Evolutionary conservation across 805 yeast species (phyloP).

Genomic region (Pichia californica): DNA sequence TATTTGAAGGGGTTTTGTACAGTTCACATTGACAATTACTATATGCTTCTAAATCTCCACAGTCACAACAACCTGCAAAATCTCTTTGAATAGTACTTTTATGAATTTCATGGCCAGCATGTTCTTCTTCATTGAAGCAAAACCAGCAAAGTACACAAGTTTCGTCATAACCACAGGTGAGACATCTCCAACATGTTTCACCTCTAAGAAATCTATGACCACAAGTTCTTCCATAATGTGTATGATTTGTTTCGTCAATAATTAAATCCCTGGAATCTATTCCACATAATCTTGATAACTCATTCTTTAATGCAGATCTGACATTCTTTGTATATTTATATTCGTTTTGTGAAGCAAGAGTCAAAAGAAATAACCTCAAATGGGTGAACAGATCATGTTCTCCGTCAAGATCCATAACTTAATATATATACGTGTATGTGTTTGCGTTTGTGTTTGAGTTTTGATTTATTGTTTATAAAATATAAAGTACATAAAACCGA

Average conservation of each 20-base stretch:
- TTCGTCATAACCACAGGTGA: slow-evolving; percentile 72
- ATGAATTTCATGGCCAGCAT: slow-evolving; percentile 65
- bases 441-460: no score
- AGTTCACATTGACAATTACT: slow-evolving; percentile 44
- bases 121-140: slow-evolving; percentile 67
- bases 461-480: no score
- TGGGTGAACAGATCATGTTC: background rate
- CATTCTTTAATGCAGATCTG: background rate
- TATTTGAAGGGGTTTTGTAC: slow-evolving; percentile 14
- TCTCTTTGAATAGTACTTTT: slow-evolving; percentile 57
- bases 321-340: slow-evolving; percentile 12
- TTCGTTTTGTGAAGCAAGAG: slow-evolving; percentile 4
- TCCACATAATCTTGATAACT: slow-evolving; percentile 1
- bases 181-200: slow-evolving; percentile 74
- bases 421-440: no score
- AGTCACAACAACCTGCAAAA: slow-evolving; percentile 77
- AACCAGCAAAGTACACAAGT: slow-evolving; percentile 76
- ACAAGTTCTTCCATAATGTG: slow-evolving; percentile 65
- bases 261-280: slow-evolving; percentile 10
- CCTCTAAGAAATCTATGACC: slow-evolving; percentile 67
- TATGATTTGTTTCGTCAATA: slow-evolving; percentile 21
- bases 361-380: slow-evolving; percentile 6
- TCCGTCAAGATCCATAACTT: slow-evolving; percentile 1
- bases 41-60: slow-evolving; percentile 90
- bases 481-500: no score